Evolutionary conservation across 2,329 filamentous ascomycete genomes (phyloP).

Genomic region (Paecilomyces sp.): DNA sequence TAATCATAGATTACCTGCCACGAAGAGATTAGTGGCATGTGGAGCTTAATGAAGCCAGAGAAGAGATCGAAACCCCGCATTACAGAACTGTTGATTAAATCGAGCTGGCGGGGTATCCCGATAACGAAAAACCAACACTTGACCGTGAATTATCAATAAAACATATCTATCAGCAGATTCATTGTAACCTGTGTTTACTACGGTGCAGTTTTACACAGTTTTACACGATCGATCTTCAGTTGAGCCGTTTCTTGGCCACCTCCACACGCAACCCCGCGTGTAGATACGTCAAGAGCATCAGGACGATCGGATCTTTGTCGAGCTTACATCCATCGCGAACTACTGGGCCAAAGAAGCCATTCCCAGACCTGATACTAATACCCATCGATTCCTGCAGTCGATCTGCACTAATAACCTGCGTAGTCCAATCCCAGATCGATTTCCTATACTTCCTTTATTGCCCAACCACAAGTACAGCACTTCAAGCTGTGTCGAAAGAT

Average conservation of each 20-base stretch:
- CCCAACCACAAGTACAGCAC: background rate
- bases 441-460: background rate
- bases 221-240: background rate
- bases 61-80: background rate
- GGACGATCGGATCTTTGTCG: background rate
- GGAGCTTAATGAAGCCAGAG: background rate
- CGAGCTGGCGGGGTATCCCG: background rate
- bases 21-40: background rate
- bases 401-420: background rate
- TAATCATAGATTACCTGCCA: background rate
- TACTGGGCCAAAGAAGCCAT: background rate
- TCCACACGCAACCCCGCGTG: background rate
- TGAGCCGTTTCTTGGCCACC: background rate
- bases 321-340: background rate
- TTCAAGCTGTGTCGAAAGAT: background rate
- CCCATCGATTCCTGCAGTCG: background rate
- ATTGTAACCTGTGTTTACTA: background rate
- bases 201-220: background rate
- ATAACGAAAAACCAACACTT: background rate
- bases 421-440: background rate
- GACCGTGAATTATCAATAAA: background rate
- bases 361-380: background rate
- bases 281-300: background rate
- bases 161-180: background rate
- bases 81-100: background rate